Conservation (phyloP, 2,329 filamentous ascomycete species). For the Aspergillus quadricinctus region DNA sequence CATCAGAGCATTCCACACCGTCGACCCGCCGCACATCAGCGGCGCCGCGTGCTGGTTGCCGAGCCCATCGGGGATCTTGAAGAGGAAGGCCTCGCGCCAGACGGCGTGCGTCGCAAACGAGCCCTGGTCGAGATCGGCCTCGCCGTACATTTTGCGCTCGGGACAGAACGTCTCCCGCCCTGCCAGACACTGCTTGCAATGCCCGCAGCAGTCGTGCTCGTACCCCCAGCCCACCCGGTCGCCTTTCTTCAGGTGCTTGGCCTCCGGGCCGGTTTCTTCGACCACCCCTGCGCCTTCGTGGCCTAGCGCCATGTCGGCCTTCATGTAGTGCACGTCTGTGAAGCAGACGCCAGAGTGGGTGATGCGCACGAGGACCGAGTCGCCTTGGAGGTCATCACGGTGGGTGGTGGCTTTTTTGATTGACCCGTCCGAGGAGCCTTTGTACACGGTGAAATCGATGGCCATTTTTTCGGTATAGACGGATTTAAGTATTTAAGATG, state of each 20-base stretch:
- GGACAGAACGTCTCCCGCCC: slow-evolving; percentile 31
- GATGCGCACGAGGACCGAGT: slow-evolving; percentile 57
- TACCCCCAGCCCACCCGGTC: slow-evolving; percentile 44
- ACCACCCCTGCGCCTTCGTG: slow-evolving; percentile 38
- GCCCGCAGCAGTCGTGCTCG: slow-evolving; percentile 34
- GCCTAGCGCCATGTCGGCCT: slow-evolving; percentile 32
- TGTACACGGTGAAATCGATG: slow-evolving; percentile 58
- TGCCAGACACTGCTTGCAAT: slow-evolving; percentile 33
- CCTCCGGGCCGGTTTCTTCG: slow-evolving; percentile 26
- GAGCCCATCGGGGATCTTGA: slow-evolving; percentile 30
- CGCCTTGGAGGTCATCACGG: slow-evolving; percentile 28
- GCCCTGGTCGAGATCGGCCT: slow-evolving; percentile 33
- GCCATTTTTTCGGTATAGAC: slow-evolving; percentile 14
- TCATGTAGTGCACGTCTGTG: slow-evolving; percentile 47
- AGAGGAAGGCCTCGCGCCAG: slow-evolving; percentile 39
- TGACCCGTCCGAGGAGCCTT: slow-evolving; percentile 55
- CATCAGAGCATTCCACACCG: slow-evolving; percentile 29
- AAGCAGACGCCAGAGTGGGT: slow-evolving; percentile 66
- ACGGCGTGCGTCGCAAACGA: slow-evolving; percentile 35
- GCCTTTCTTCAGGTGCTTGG: slow-evolving; percentile 33
- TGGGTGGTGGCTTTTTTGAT: slow-evolving; percentile 50
- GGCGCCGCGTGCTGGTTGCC: slow-evolving; percentile 28
- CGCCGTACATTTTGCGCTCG: slow-evolving; percentile 33
- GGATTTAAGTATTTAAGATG: background rate
- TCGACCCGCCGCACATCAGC: slow-evolving; percentile 38